A percentile compares a stretch with the other conserved stretches of the same genome.
Evolutionary conservation across 1,284 basidiomycete species (phyloP).

Genomic region (Mycosarcoma mackinlayi): DNA sequence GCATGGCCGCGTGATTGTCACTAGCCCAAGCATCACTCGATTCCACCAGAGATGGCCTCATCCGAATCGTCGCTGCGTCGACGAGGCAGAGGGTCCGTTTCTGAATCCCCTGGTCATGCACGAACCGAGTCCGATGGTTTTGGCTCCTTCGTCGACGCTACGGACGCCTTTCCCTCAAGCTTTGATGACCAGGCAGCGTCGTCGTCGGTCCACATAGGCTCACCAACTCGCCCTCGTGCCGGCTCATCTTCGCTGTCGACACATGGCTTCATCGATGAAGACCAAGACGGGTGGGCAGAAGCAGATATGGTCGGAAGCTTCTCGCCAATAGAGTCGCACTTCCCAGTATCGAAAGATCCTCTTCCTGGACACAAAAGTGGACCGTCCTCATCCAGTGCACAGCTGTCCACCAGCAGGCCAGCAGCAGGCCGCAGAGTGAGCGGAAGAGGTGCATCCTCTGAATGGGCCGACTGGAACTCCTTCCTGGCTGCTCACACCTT

Average conservation of each 20-base stretch:
- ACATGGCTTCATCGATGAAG: slow-evolving; percentile 6
- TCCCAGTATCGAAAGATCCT: neutral
- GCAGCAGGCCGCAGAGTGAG: slow-evolving; percentile 19
- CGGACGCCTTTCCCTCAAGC: slow-evolving; percentile 26
- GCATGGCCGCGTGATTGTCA: slow-evolving; percentile 7
- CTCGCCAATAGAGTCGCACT: slow-evolving; percentile 33
- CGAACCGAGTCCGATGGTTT: slow-evolving; percentile 44
- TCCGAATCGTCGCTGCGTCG: slow-evolving; percentile 38
- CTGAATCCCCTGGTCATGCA: slow-evolving; percentile 22
- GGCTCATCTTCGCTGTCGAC: slow-evolving; percentile 7
- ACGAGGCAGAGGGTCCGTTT: slow-evolving; percentile 41
- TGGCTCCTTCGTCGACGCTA: slow-evolving; percentile 48
- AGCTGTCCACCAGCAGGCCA: slow-evolving; percentile 3
- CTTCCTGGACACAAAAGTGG: neutral
- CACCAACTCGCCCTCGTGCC: slow-evolving; percentile 12
- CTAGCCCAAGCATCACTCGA: neutral
- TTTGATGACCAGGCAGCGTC: slow-evolving; percentile 31
- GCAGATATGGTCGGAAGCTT: slow-evolving; percentile 54
- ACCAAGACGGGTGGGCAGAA: slow-evolving; percentile 45
- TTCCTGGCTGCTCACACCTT: slow-evolving; percentile 41
- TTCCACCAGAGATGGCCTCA: slow-evolving; percentile 28
- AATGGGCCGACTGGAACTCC: slow-evolving; percentile 44
- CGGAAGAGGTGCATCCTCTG: slow-evolving; percentile 30
- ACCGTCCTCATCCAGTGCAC: neutral
- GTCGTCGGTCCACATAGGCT: slow-evolving; percentile 14